Evolutionary conservation across 192 early-diverging fungal genomes (phyloP), one percentile per base, ranked within the genome.

Genomic region (Lobulomyces angularis): DNA sequence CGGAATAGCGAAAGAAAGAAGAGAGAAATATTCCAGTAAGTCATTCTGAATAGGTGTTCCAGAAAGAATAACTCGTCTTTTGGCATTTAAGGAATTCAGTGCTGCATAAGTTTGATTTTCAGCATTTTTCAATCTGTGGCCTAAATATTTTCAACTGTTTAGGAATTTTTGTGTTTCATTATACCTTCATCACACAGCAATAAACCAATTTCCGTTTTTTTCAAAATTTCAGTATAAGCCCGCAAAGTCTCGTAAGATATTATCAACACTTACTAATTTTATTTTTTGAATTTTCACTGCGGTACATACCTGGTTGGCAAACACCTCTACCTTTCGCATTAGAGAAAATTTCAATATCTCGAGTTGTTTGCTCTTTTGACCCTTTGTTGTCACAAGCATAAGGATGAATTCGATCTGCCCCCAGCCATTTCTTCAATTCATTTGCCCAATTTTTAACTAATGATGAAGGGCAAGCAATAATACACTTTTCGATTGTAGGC

Each of bases 381-480:
- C 80, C 85, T 46, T 88, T 89, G 46, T 80, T 79, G 44, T 97
- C 92, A 55, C 90, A 88, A 0, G 84, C 82, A 43, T 88, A 63
- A 3, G 90, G 84, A 33, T 75, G 69, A 16, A 98, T 86, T 28
- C 83, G 69, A 35, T 64, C 67, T 1, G 77, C 63, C 3, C 93
- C 91, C 0, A 99, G 70, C 93, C 91, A 97, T 52, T 97, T 98
- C 36, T 78, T 60, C 8, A 96, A 50, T 67, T 99, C 96, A 52
- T 99, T 99, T 11, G 83, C 90, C 96, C 96, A 99, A 54, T 99
- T 99, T 53, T 77, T 81, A 5, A 99, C 96, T 29, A 99, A 67
- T 51, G 77, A 82, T 24, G 84, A 90, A 0, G 96, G 96, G 48
- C 96, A 99, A 5, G 81, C 90, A 29, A 99, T 91, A 45, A 99